phyloP scores from a whole-genome alignment of 176 grass and related monocot species.

The Stipa capillata region DNA sequence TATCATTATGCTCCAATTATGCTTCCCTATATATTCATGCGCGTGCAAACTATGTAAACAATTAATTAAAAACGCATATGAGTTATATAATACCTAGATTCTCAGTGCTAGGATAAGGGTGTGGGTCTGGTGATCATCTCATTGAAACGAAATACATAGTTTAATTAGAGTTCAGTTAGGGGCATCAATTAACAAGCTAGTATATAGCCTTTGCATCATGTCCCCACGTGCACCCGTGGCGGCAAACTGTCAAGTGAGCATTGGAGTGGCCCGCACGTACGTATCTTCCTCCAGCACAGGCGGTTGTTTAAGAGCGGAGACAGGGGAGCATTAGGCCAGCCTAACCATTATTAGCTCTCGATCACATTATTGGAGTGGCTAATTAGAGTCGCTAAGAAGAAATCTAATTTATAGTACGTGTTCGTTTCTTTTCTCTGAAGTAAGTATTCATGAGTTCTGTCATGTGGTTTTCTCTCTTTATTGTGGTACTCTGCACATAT shows the following conservation, averaged over 20 bases:
- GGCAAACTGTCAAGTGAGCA: slow-evolving; percentile 4
- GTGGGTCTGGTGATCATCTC: slow-evolving; percentile 27
- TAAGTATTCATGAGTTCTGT: too few relatives aligned
- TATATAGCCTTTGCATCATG: slow-evolving; percentile 32
- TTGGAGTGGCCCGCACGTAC: slow-evolving; percentile 30
- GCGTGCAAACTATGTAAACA: slow-evolving; percentile 5
- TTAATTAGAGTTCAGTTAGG: slow-evolving; percentile 15
- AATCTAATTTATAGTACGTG: neutral
- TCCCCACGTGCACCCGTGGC: slow-evolving; percentile 30
- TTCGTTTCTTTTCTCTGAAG: too few relatives aligned
- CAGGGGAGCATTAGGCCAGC: slow-evolving; percentile 25
- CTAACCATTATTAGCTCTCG: slow-evolving; percentile 17
- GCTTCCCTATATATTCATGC: neutral
- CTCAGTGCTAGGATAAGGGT: slow-evolving; percentile 37
- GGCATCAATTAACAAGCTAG: slow-evolving; percentile 27
- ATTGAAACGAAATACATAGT: neutral
- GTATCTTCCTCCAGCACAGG: slow-evolving; percentile 25
- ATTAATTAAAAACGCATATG: neutral
- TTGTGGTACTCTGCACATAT: too few relatives aligned
- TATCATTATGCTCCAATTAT: slow-evolving; percentile 23
- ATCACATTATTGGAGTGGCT: slow-evolving; percentile 9
- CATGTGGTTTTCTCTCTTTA: too few relatives aligned
- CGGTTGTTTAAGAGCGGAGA: slow-evolving; percentile 1
- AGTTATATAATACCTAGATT: slow-evolving; percentile 27
- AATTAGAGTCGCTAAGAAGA: neutral